Conservation (phyloP, 225 moss, liverwort and hornwort species). For the Physcomitrellopsis africana region DNA sequence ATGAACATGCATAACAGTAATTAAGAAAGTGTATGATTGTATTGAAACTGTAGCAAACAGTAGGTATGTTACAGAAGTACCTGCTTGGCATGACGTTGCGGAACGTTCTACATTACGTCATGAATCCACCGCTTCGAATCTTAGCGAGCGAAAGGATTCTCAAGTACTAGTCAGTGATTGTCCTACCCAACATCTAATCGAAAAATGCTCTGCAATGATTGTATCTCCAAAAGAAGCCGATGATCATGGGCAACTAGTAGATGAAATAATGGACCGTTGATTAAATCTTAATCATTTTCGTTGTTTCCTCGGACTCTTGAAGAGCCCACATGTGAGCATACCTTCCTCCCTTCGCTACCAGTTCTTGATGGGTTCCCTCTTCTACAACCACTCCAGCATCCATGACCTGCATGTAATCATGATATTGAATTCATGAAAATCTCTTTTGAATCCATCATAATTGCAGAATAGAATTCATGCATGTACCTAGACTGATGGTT, state of each 20-base stretch:
- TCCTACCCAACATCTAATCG: conserved; percentile 12
- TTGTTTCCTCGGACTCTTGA: conserved; percentile 85
- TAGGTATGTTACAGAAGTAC: conserved; percentile 25
- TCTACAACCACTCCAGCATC: conserved; percentile 87
- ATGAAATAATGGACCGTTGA: conserved; percentile 23
- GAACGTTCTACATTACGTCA: conserved; percentile 16
- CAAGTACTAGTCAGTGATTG: conserved; percentile 4
- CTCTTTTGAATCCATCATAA: conserved; percentile 17
- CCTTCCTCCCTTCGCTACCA: conserved; percentile 59
- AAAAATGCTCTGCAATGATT: neutral
- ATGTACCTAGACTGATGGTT: neutral
- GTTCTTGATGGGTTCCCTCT: conserved; percentile 80
- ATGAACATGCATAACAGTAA: conserved; percentile 16
- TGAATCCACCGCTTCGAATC: conserved; percentile 32
- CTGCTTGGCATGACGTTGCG: conserved; percentile 14
- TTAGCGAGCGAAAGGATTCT: conserved; percentile 26
- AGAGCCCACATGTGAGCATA: conserved; percentile 94
- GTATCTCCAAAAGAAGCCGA: neutral
- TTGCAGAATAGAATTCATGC: conserved; percentile 20
- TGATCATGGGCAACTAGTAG: conserved; percentile 21
- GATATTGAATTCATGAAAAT: conserved; percentile 10
- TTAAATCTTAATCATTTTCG: conserved; percentile 48
- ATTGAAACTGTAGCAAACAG: conserved; percentile 16
- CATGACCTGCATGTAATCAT: conserved; percentile 69
- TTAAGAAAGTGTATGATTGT: conserved; percentile 7